These are phyloP conservation scores for Metarhizium humberi DNA, from an alignment of 2,329 filamentous ascomycete genomes.

Conservation along the genomic window DNA sequence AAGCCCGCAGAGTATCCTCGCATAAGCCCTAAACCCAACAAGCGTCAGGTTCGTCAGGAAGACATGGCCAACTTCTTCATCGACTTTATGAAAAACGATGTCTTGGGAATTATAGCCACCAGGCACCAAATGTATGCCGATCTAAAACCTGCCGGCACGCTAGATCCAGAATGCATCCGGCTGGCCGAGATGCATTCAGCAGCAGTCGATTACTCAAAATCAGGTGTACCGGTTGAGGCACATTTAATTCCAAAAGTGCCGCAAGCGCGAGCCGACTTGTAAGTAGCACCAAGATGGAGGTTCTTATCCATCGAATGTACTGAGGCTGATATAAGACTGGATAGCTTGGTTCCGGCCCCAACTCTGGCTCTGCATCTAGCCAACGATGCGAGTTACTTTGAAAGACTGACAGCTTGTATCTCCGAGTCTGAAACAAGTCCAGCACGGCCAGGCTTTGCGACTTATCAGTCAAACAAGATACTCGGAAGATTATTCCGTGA, in stretches of 20 bases:
- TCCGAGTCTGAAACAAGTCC: conserved; percentile 35
- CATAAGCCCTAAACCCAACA: conserved; percentile 46
- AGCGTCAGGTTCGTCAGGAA: conserved; percentile 43
- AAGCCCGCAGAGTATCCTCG: conserved; percentile 62
- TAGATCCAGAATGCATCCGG: conserved; percentile 36
- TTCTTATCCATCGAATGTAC: no score
- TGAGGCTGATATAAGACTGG: no score
- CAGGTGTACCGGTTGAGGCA: conserved; percentile 50
- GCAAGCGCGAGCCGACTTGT: conserved; percentile 46
- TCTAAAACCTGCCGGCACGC: conserved; percentile 39
- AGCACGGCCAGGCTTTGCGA: conserved; percentile 26
- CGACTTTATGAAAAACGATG: conserved; percentile 62
- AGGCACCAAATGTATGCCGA: conserved; percentile 58
- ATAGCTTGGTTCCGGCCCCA: no score
- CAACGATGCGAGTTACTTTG: neutral
- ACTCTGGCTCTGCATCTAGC: no score
- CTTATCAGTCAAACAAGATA: conserved; percentile 62
- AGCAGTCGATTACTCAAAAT: conserved; percentile 70
- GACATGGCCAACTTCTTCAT: conserved; percentile 79
- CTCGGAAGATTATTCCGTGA: conserved; percentile 62
- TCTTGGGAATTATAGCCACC: conserved; percentile 55
- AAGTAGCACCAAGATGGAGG: conserved; percentile 16
- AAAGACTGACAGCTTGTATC: conserved; percentile 36
- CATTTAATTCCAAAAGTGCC: conserved; percentile 29
- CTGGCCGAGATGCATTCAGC: conserved; percentile 59